Percentiles rank a stretch among this genome's conserved stretches.
Conservation (phyloP, 1,284 basidiomycete species). For the Neonothopanus nambi region DNA sequence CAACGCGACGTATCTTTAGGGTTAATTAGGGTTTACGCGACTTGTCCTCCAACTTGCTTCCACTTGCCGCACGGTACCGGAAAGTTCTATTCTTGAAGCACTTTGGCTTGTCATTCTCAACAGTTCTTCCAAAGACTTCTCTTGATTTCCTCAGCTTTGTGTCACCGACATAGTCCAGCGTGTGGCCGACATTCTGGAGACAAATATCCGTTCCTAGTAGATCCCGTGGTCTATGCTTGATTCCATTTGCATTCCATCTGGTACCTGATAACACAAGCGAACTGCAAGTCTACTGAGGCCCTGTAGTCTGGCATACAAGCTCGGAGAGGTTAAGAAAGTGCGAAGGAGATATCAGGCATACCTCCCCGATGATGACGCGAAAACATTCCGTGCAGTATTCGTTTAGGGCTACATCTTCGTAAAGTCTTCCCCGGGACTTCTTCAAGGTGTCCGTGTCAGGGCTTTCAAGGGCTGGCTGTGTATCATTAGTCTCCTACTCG, state of each 20-base stretch:
- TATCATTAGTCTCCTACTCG: neutral
- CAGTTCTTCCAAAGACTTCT: too few species aligned
- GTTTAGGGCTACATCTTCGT: too few species aligned
- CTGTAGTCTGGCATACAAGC: neutral
- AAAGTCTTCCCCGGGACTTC: too few species aligned
- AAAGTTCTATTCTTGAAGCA: too few species aligned
- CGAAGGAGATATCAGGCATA: neutral
- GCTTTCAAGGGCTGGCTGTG: neutral
- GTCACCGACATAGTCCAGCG: too few species aligned
- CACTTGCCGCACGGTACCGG: too few species aligned
- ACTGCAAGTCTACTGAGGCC: neutral
- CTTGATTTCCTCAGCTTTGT: too few species aligned
- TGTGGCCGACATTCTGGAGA: constrained; percentile 6
- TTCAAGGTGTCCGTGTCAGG: too few species aligned
- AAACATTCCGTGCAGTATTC: constrained; percentile 2
- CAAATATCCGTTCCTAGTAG: constrained; percentile 4
- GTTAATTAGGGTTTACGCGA: too few species aligned
- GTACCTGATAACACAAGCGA: neutral
- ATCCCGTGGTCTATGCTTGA: neutral
- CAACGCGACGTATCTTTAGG: too few species aligned
- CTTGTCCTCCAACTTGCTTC: too few species aligned
- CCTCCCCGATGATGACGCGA: constrained; percentile 7
- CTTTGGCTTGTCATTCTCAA: too few species aligned
- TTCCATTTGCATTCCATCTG: neutral
- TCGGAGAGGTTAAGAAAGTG: neutral